These are phyloP conservation scores for Backusella sp. DNA, from an alignment of 192 early-diverging fungal genomes.

Conservation along the genomic window DNA sequence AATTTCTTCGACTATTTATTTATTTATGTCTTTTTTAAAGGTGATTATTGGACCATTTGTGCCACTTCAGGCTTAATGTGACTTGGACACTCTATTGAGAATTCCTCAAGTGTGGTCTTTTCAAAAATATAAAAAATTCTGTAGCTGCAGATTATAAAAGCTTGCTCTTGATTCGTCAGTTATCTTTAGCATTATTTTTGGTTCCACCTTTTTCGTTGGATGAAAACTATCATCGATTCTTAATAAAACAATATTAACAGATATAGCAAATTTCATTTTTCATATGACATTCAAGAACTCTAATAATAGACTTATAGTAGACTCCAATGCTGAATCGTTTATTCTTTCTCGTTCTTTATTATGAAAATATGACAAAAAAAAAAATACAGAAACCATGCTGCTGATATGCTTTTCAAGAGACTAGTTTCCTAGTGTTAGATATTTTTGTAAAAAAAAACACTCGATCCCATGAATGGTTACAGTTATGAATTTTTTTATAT, in stretches of 20 bases:
- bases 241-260: not conserved
- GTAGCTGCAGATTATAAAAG: not conserved
- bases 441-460: not conserved
- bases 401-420: not conserved
- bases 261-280: not conserved
- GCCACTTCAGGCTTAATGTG: not conserved
- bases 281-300: not conserved
- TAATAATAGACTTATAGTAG: too few species aligned
- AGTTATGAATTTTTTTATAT: too few species aligned
- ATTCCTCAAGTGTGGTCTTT: not conserved
- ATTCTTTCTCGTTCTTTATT: not conserved
- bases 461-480: not conserved
- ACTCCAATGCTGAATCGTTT: not conserved
- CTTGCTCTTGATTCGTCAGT: not conserved
- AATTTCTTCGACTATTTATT: not conserved
- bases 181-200: not conserved
- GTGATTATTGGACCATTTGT: not conserved
- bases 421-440: not conserved
- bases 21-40: not conserved
- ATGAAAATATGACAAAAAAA: not conserved
- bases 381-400: not conserved
- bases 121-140: not conserved
- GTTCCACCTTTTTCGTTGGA: not conserved
- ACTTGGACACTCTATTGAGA: not conserved
- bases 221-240: not conserved